A percentile compares a stretch with the other conserved stretches of the same genome.
Evolutionary conservation across 2,329 filamentous ascomycete species (phyloP).

Genomic region (Monosporascus sp.): DNA sequence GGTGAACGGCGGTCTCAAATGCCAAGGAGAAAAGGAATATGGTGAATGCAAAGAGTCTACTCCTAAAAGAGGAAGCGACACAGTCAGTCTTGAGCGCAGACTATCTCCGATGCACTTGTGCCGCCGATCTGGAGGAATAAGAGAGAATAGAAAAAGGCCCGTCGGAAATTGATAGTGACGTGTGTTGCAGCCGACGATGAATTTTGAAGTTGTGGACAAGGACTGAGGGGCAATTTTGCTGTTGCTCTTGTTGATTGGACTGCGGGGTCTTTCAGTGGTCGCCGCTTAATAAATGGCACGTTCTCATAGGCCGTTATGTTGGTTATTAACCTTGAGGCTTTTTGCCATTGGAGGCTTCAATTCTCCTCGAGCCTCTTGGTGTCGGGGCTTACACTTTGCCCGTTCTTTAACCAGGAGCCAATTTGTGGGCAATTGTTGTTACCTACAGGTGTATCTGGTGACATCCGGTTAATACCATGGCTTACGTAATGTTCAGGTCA

Average conservation of each 20-base stretch:
- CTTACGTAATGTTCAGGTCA: background rate
- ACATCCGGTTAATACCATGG: background rate
- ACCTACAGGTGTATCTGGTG: background rate
- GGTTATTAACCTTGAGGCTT: too few species aligned
- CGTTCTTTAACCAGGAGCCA: background rate
- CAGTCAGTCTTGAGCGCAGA: too few species aligned
- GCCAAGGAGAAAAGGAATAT: background rate
- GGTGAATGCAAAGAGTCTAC: background rate
- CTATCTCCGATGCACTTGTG: background rate
- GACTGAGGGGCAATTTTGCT: background rate
- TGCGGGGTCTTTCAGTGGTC: background rate
- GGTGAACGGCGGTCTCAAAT: too few species aligned
- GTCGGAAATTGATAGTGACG: background rate
- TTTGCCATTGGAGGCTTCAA: too few species aligned
- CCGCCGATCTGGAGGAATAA: background rate
- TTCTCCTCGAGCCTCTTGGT: too few species aligned
- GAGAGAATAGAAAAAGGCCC: background rate
- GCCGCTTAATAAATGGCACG: background rate
- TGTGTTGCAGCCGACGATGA: background rate
- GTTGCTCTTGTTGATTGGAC: background rate
- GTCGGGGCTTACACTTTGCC: background rate
- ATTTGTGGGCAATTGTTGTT: background rate
- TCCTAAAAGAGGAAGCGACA: too few species aligned
- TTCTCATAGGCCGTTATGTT: background rate
- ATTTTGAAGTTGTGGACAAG: background rate